A percentile compares a stretch with the other conserved stretches of the same genome.
Evolutionary conservation across 2,329 filamentous ascomycete genomes (phyloP).

Genomic region (Xylaria sp.): DNA sequence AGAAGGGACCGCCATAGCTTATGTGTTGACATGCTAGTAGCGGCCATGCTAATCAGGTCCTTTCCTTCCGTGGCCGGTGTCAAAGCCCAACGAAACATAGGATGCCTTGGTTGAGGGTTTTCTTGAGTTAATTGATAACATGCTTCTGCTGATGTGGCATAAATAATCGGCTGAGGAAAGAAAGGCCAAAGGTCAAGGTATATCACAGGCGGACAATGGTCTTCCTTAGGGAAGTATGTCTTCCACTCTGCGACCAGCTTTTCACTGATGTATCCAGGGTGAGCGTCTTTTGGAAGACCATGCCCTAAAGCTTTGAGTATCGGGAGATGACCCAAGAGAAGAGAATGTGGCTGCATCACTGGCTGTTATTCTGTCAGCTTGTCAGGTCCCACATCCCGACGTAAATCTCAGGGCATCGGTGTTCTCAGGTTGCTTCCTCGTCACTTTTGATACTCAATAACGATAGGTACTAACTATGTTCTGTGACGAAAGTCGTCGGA

Average conservation of each 20-base stretch:
- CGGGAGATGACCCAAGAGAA: constrained; percentile 12
- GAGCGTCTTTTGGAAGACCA: constrained; percentile 13
- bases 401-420: too few species aligned
- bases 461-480: too few species aligned
- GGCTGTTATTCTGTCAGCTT: constrained; percentile 4
- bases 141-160: constrained; percentile 1
- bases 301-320: not conserved
- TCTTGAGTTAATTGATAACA: constrained; percentile 24
- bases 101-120: constrained; percentile 20
- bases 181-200: constrained; percentile 36
- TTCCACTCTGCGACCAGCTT: not conserved
- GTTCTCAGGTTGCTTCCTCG: too few species aligned
- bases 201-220: constrained; percentile 22
- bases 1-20: constrained; percentile 22
- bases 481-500: too few species aligned
- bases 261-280: not conserved
- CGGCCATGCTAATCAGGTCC: constrained; percentile 21
- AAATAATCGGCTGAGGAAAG: constrained; percentile 22
- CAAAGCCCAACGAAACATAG: constrained; percentile 17
- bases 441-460: too few species aligned
- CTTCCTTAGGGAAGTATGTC: constrained; percentile 21
- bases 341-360: constrained; percentile 13
- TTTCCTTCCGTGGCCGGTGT: constrained; percentile 16
- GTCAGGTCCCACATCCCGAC: too few species aligned
- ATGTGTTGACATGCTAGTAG: not conserved